Evolutionary conservation across 768 basidiomycete genomes (phyloP).

Genomic region (Sistotremastrum niveocremeum): DNA sequence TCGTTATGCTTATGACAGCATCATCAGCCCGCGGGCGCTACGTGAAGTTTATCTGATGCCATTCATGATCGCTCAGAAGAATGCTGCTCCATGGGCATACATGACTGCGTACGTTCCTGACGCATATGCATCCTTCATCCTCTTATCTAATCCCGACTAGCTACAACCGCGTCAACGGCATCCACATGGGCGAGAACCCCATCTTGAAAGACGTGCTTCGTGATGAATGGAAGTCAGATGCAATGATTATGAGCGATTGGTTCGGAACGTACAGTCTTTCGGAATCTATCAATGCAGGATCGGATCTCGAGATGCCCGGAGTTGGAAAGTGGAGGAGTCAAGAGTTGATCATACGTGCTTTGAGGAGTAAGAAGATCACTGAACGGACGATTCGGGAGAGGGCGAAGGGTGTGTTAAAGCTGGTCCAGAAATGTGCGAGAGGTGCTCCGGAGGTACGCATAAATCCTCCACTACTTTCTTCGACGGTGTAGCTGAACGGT

Average conservation of each 20-base stretch:
- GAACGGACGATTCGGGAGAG: slow-evolving; percentile 52
- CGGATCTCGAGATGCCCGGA: slow-evolving; percentile 75
- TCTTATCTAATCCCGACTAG: slow-evolving; percentile 18
- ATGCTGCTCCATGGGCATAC: slow-evolving; percentile 35
- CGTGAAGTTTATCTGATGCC: slow-evolving; percentile 48
- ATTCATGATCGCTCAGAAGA: slow-evolving; percentile 44
- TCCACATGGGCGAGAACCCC: slow-evolving; percentile 53
- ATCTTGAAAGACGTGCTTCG: slow-evolving; percentile 53
- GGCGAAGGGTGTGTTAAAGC: slow-evolving; percentile 48
- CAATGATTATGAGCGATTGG: slow-evolving; percentile 77
- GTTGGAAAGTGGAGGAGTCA: slow-evolving; percentile 60
- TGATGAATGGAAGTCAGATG: slow-evolving; percentile 64
- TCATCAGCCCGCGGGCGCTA: slow-evolving; percentile 36
- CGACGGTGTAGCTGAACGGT: too few relatives aligned
- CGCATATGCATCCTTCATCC: slow-evolving; percentile 7
- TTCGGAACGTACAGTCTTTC: slow-evolving; percentile 61
- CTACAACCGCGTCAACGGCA: slow-evolving; percentile 66
- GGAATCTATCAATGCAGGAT: slow-evolving; percentile 54
- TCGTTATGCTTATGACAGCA: slow-evolving; percentile 43
- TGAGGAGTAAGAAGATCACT: slow-evolving; percentile 47
- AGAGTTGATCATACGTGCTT: slow-evolving; percentile 47
- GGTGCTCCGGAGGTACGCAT: slow-evolving; percentile 45
- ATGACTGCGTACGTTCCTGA: slow-evolving; percentile 44
- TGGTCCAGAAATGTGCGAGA: slow-evolving; percentile 56
- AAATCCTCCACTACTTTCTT: too few relatives aligned